phyloP scores from a whole-genome alignment of 2,329 filamentous ascomycete species.

The Beauveria sp. region DNA sequence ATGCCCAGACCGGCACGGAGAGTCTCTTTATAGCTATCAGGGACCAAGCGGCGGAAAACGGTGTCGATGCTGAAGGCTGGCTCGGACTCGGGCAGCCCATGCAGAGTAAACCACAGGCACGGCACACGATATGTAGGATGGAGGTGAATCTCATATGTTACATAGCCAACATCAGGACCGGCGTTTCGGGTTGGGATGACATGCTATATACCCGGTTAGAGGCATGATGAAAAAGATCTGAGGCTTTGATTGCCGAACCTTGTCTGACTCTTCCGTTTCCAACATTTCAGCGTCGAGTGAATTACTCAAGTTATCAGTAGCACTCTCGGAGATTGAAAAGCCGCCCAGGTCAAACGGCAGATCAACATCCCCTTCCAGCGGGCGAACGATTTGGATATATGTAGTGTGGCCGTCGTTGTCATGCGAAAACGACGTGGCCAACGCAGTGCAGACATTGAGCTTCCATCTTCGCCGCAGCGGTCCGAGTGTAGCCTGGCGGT shows the following conservation, averaged over 20 bases:
- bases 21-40: conserved; percentile 52
- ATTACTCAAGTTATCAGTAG: conserved; percentile 15
- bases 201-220: conserved; percentile 28
- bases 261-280: conserved; percentile 43
- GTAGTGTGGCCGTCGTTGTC: conserved; percentile 38
- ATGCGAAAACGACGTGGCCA: conserved; percentile 36
- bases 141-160: conserved; percentile 67
- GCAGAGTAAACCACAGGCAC: conserved; percentile 67
- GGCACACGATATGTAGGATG: conserved; percentile 69
- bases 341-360: conserved; percentile 38
- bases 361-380: conserved; percentile 40
- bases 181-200: conserved; percentile 26
- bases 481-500: conserved; percentile 51
- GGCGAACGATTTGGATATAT: conserved; percentile 49
- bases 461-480: conserved; percentile 47
- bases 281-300: conserved; percentile 38
- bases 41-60: conserved; percentile 64
- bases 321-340: conserved; percentile 34
- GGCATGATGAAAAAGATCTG: conserved; percentile 6
- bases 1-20: conserved; percentile 53
- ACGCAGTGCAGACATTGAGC: conserved; percentile 42
- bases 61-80: conserved; percentile 56
- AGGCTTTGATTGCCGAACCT: conserved; percentile 29
- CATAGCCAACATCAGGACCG: conserved; percentile 33
- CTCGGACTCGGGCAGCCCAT: conserved; percentile 47